Evolutionary conservation across 1,284 basidiomycete species (phyloP), one percentile per base, ranked within the genome.

Genomic region (Ustilago hordei): DNA sequence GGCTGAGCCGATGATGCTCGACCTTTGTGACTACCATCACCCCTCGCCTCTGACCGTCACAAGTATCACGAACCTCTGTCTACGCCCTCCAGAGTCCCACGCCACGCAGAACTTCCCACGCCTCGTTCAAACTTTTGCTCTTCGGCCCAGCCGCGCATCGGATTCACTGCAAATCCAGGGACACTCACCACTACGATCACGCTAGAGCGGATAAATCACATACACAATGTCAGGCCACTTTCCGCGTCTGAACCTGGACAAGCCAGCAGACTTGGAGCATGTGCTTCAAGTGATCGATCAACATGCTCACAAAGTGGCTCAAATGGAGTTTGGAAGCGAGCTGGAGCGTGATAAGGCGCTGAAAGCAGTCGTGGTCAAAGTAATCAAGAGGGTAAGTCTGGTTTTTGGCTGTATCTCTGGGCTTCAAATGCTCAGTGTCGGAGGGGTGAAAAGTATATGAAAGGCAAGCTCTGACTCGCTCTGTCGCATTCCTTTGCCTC

Each of bases 281-380:
- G 69, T 76, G 31, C 64, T 76, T 45, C 52, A 52, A 1, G 61
- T 50, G 4, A 60, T 76, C 38, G 45, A 69, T 32, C 52, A 62
- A n/a, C 68, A 76, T 47, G 69, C 69, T 34, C 55, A 58, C 62
- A 76, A 76, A 54, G 65, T 76, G 12, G 74, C 74, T 3, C 74
- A 76, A 32, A 76, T 76, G 74, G 74, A 76, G 59, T 76, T 76
- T 17, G 74, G 74, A 17, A 76, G 65, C 48, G 74, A 67, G 36
- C 56, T 76, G 0, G 69, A 71, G 38, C 56, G 64, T 15, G 69
- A 76, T 56, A 71, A 71, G 60, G 62, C 69, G 59, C 50, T 76
- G 15, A 76, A 64, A 36, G 64, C 58, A 1, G 43, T 64, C 19
- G 69, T 76, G 9, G 62, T 65, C 47, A 76, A 76, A 59, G 58